Evolutionary conservation across 371 early-diverging fungal species (phyloP).

Genomic region (Chytridium lagenaria): DNA sequence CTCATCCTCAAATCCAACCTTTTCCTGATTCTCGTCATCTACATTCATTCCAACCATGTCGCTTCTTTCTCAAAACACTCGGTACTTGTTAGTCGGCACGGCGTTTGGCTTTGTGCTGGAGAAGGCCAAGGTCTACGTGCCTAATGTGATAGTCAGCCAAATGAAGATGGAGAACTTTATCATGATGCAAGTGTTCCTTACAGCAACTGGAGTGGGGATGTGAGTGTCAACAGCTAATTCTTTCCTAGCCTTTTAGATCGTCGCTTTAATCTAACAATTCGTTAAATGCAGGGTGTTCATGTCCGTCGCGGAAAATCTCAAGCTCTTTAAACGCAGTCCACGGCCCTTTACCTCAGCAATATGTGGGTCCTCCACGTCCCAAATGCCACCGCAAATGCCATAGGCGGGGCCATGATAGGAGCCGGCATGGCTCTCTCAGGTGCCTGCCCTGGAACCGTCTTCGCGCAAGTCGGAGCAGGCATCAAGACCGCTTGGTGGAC

Average conservation of each 20-base stretch:
- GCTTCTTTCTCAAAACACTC: too few relatives aligned
- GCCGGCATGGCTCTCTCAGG: constrained; percentile 45
- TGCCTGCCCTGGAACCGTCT: constrained; percentile 46
- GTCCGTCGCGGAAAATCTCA: constrained; percentile 10
- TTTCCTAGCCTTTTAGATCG: too few relatives aligned
- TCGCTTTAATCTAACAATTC: too few relatives aligned
- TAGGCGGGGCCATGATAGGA: constrained; percentile 37
- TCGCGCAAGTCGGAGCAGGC: constrained; percentile 38
- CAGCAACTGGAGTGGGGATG: constrained; percentile 32
- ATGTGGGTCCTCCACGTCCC: neutral
- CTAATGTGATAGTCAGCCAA: constrained; percentile 38
- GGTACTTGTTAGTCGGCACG: constrained; percentile 23
- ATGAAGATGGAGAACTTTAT: constrained; percentile 32
- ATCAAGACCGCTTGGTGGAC: constrained; percentile 12
- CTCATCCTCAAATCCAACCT: too few relatives aligned
- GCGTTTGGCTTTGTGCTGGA: constrained; percentile 42
- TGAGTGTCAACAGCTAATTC: too few relatives aligned
- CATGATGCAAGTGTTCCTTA: constrained; percentile 43
- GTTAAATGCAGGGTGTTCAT: constrained; percentile 1
- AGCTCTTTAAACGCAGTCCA: constrained; percentile 22
- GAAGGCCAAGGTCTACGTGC: constrained; percentile 41
- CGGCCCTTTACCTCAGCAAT: constrained; percentile 15
- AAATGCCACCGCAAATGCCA: constrained; percentile 27
- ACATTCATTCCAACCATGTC: too few relatives aligned
- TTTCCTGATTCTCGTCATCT: too few relatives aligned